Percentiles rank a stretch among this genome's conserved stretches.
These are phyloP conservation scores for Fusarium irregulare DNA, from an alignment of 2,329 filamentous ascomycete genomes.

Conservation along the genomic window DNA sequence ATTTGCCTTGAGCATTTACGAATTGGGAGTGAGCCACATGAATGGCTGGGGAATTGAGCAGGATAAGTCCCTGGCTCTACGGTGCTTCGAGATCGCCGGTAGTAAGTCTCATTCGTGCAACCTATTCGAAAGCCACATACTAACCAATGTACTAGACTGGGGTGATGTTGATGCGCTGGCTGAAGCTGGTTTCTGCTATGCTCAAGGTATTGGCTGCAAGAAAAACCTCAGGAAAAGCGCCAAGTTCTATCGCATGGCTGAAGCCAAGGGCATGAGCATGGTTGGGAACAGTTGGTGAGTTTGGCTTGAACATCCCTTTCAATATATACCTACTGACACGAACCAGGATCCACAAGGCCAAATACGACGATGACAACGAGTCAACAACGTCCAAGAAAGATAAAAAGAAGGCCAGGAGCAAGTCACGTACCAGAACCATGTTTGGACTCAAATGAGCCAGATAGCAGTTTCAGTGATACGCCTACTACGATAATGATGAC, in stretches of 20 bases:
- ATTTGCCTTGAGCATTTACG: slow-evolving; percentile 95
- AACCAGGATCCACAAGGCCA: slow-evolving; percentile 92
- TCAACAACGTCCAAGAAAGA: slow-evolving; percentile 58
- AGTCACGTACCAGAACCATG: slow-evolving; percentile 79
- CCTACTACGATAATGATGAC: slow-evolving; percentile 48
- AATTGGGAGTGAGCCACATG: slow-evolving; percentile 95
- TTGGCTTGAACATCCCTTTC: neutral
- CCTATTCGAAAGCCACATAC: neutral
- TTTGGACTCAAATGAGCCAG: slow-evolving; percentile 64
- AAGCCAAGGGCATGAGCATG: slow-evolving; percentile 95
- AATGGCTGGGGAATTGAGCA: slow-evolving; percentile 98
- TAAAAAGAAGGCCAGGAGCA: slow-evolving; percentile 76
- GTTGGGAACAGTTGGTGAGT: slow-evolving; percentile 97
- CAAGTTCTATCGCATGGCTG: slow-evolving; percentile 88
- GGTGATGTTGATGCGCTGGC: slow-evolving; percentile 94
- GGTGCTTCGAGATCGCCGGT: slow-evolving; percentile 96
- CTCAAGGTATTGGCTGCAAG: slow-evolving; percentile 91
- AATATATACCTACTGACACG: slow-evolving; percentile 1
- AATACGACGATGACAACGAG: slow-evolving; percentile 81
- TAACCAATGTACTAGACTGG: slow-evolving; percentile 70
- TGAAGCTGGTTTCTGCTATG: slow-evolving; percentile 96
- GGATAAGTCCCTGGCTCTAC: slow-evolving; percentile 86
- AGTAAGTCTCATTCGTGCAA: slow-evolving; percentile 60
- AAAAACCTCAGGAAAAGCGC: slow-evolving; percentile 97
- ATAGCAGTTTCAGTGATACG: slow-evolving; percentile 26